Evolutionary conservation across 257 asterid species (phyloP), one percentile per base, ranked within the genome.

Genomic region (Cordia subcordata): DNA sequence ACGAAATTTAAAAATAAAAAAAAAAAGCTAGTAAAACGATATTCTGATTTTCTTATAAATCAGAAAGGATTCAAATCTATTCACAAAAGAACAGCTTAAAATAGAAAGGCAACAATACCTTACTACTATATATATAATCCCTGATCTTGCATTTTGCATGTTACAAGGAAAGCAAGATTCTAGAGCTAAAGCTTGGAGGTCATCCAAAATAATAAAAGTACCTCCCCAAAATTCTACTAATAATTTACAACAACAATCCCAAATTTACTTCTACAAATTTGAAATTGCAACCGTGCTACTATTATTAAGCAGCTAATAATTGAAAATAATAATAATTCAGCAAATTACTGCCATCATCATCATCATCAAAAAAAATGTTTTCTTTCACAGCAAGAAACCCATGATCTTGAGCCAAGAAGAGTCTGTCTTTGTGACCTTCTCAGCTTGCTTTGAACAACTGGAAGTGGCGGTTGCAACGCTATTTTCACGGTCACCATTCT

Each of bases 391-490:
- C 65, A 71, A 66, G 71, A 87, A 79, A 38, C 82, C 87, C 80
- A 86, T 79, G 74, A 87, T 78, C 61, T 76, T 85, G 33, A 80
- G 80, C 94, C 87, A 83, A 6, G 84, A 76, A 14, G 62, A 46
- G 14, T 69, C 68, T 21, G 51, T 67, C 67, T 66, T 64, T n/a
- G 51, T 53, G 5, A 63, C 66, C 53, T 60, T 70, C 22, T 77
- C 88, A 49, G 78, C 97, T 61, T 79, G 79, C 32, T 72, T 72
- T 5, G 94, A 82, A 64, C 96, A 90, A 50, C 76, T 65, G 4
- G 87, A 56, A 15, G 67, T 52, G 5, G 88, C 39, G 16, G 75
- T 35, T 5, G 69, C 60, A 38, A 74, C 22, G 50, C 68, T 5
- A 60, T 56, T 55, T 14, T 56, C 62, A 8, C 47, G 68, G 13